Evolutionary conservation across 2,329 filamentous ascomycete species (phyloP), one percentile per base, ranked within the genome.

Genomic region (Amylocarpus encephaloides): DNA sequence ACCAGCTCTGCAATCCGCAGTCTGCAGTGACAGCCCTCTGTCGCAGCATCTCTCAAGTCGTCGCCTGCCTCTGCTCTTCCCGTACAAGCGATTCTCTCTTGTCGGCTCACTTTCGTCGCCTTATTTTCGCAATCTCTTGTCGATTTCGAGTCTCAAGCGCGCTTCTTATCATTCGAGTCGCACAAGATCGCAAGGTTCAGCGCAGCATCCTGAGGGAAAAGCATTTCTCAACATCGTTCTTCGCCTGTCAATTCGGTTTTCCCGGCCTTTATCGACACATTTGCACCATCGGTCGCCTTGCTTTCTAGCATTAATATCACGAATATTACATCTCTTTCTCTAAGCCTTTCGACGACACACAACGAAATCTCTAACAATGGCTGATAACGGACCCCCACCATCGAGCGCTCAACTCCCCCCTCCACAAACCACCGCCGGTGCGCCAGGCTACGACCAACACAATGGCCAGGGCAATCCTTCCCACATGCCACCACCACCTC

Each of bases 401-500:
- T 73, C 77, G 62, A 70, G 79, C 60, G 73, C 80, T 55, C 80
- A 85, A 70, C 80, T 90, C 60, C 83, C 86, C 55, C 82, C 83
- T 57, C 79, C 85, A 49, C 82, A 86, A 68, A 72, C 79, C 54
- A 79, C 84, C 62, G 75, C 81, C 60, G 85, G 82, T 65, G 83
- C 84, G 59, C 83, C 87, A 61, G 88, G 86, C 66, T 91, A 86
- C 70, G 82, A 81, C 66, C 78, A 79, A 60, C 86, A 88, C 71
- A 85, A 85, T 66, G 78, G 78, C 59, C 85, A 88, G 71, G 72
- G 75, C 57, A 83, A 83, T 67, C 77, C 82, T 57, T 72, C 79
- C 59, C 86, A 93, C 69, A 91, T 96, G 86, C 86, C 88, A 52
- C 91, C 92, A 50, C 90, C 90, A 55, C 86, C 91, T 60, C 83